A percentile compares a stretch with the other conserved stretches of the same genome.
phyloP scores from a whole-genome alignment of 2,329 filamentous ascomycete species.

The Pseudogymnoascus sp. region DNA sequence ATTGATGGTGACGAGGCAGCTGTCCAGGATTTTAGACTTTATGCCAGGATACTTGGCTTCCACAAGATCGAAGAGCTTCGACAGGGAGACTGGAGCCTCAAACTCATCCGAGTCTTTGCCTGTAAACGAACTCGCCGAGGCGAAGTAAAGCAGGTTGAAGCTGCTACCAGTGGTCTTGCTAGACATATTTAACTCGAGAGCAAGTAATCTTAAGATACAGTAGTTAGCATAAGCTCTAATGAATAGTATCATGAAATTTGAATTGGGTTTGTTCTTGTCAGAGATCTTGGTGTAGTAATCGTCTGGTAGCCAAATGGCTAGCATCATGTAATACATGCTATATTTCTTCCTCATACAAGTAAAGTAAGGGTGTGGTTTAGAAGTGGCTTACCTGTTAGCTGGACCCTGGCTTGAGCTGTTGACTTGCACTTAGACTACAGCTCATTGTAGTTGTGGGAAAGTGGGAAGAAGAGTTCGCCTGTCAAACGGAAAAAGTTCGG shows the following conservation, averaged over 20 bases:
- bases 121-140: conserved; percentile 64
- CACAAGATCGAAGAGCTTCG: conserved; percentile 57
- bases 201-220: conserved; percentile 7
- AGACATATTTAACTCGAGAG: conserved; percentile 11
- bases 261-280: conserved; percentile 38
- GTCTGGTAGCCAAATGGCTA: conserved; percentile 43
- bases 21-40: conserved; percentile 57
- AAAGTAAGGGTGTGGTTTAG: background rate
- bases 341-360: conserved; percentile 30
- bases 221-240: conserved; percentile 12
- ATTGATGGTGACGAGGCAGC: conserved; percentile 72
- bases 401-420: conserved; percentile 1
- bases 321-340: conserved; percentile 39
- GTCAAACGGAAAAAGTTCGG: conserved; percentile 1
- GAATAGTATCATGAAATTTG: background rate
- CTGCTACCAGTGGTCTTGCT: conserved; percentile 12
- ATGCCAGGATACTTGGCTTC: conserved; percentile 67
- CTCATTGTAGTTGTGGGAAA: conserved; percentile 7
- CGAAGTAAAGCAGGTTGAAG: conserved; percentile 79
- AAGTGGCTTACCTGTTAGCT: conserved; percentile 2
- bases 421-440: background rate
- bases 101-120: conserved; percentile 58
- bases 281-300: conserved; percentile 62
- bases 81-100: conserved; percentile 56
- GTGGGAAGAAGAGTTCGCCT: background rate